These are phyloP conservation scores for Tripterygium wilfordii DNA, from an alignment of 177 flowering plant species.

Conservation along the genomic window DNA sequence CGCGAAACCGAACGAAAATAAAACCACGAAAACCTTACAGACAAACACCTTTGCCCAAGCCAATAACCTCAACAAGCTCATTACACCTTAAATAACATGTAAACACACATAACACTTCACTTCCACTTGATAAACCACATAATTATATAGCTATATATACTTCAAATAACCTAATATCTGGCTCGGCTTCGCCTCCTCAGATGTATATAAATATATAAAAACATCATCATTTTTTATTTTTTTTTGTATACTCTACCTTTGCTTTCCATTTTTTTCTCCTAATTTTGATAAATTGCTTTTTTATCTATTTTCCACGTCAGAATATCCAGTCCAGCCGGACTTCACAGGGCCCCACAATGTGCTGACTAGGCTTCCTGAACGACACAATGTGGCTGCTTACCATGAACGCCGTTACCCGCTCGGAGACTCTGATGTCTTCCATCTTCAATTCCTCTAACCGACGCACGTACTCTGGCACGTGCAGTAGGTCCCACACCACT, in stretches of 20 bases:
- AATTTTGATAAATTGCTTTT: neutral
- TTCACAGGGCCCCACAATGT: constrained; percentile 34
- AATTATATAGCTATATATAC: too few relatives aligned
- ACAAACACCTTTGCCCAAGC: too few relatives aligned
- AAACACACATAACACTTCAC: too few relatives aligned
- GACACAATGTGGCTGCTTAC: constrained; percentile 82
- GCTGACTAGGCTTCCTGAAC: constrained; percentile 72
- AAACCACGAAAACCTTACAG: too few relatives aligned
- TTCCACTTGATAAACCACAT: too few relatives aligned
- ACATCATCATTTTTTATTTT: neutral
- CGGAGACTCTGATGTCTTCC: constrained; percentile 92
- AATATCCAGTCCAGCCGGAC: constrained; percentile 75
- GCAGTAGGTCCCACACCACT: constrained; percentile 84
- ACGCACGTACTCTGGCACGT: constrained; percentile 81
- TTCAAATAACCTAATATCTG: too few relatives aligned
- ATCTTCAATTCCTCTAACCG: constrained; percentile 65
- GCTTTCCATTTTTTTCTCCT: neutral
- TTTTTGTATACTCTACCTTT: neutral
- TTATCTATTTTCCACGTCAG: constrained; percentile 6
- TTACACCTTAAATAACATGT: too few relatives aligned
- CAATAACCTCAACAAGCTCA: too few relatives aligned
- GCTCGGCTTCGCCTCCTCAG: constrained; percentile 52
- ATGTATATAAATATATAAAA: neutral
- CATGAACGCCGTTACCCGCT: constrained; percentile 87
- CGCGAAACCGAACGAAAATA: too few relatives aligned